Conservation (phyloP, 2,329 filamentous ascomycete genomes). For the Mollisiaceae sp. region DNA sequence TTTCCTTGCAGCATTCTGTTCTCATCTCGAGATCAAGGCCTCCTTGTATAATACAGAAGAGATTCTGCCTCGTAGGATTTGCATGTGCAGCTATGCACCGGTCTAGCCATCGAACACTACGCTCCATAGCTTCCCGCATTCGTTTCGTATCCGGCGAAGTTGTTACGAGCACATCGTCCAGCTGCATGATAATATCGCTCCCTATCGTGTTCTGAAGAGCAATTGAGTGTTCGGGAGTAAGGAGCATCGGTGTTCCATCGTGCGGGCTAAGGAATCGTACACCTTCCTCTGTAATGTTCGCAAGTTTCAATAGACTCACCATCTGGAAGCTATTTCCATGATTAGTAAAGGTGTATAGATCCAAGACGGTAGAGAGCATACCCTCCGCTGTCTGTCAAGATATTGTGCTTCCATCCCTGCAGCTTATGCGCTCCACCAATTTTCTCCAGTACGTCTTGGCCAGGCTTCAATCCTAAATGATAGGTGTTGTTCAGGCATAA, state of each 20-base stretch:
- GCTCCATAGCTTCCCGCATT: constrained; percentile 94
- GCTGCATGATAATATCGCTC: constrained; percentile 99
- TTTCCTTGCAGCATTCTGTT: constrained; percentile 79
- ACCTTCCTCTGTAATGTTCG: constrained; percentile 90
- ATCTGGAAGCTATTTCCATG: constrained; percentile 82
- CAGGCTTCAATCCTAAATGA: constrained; percentile 92
- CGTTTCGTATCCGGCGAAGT: constrained; percentile 87
- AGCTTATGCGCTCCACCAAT: constrained; percentile 93
- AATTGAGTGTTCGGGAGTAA: constrained; percentile 97
- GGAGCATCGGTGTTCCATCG: constrained; percentile 92
- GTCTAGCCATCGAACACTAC: constrained; percentile 94
- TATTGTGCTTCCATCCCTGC: constrained; percentile 94
- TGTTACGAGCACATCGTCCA: constrained; percentile 96
- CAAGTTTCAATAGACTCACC: constrained; percentile 93
- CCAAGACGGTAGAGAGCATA: constrained; percentile 47
- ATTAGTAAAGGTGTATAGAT: constrained; percentile 30
- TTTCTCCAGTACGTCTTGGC: constrained; percentile 83
- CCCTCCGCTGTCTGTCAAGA: constrained; percentile 83
- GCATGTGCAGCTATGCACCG: constrained; percentile 90
- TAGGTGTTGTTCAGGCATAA: constrained; percentile 98
- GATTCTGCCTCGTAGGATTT: constrained; percentile 81
- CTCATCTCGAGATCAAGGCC: constrained; percentile 89
- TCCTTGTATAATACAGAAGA: constrained; percentile 99
- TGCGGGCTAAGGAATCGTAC: constrained; percentile 96
- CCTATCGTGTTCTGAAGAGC: constrained; percentile 95